Evolutionary conservation across 2,329 filamentous ascomycete genomes (phyloP), one percentile per base, ranked within the genome.

Genomic region (Paracorniculantispora psalliotae): DNA sequence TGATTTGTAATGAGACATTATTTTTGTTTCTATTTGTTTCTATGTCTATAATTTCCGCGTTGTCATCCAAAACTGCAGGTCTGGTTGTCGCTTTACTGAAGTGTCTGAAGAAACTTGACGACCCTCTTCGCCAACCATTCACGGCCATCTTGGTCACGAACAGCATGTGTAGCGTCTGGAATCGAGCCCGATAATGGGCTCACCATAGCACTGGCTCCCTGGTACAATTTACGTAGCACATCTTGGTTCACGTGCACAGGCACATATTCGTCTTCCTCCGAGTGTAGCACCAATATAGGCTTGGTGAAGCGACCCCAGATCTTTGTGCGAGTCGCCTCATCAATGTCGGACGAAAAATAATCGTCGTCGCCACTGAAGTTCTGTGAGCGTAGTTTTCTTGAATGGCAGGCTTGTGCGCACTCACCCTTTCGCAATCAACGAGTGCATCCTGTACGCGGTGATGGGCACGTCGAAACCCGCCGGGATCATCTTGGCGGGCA

Each of bases 261-360:
- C 1, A 91, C 80, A 67, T 78, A 84, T 69, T 90, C 85, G 69
- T 93, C 90, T 46, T 79, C 72, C 6, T 77, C 86, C 1, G 87
- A 87, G 60, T 85, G 83, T 33, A 92, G 68, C 19, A 90, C 83
- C 63, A 89, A 73, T 1, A 91, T 71, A 1, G 84, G 82, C 55
- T 82, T 79, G 46, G 76, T 74, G 58, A 91, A 75, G 52, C 74
- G 75, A 3, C 85, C 81, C 81, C 93, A 96, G n/a, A 87, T 87
- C 15, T 70, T 70, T 25, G 72, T 67, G 7, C 92, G 75, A 19
- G 79, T 76, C 33, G 82, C 77, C 33, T 80, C 74, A 0, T 76
- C 71, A n/a, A 94, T 74, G 68, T 94, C 89, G 2, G 85, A 86
- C n/a, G 89, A 92, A 74, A 96, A 96, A 68, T 89, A 91, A 69